These are phyloP conservation scores for Aureobasidium leucospermi DNA, from an alignment of 2,329 filamentous ascomycete genomes.

Conservation along the genomic window DNA sequence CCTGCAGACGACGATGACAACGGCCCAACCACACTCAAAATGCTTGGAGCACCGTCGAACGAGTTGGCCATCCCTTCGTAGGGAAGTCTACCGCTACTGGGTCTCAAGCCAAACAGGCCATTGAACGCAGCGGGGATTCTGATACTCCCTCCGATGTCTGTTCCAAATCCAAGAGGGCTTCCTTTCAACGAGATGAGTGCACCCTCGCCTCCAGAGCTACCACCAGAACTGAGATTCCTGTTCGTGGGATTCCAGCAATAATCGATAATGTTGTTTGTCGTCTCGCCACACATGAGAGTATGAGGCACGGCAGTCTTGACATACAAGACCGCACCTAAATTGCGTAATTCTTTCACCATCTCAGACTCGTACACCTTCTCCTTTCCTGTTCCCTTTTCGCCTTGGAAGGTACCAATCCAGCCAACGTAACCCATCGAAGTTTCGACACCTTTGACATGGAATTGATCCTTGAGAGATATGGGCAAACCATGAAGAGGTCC, in stretches of 20 bases:
- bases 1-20: slow-evolving; percentile 50
- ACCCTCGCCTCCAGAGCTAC: slow-evolving; percentile 54
- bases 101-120: slow-evolving; percentile 49
- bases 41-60: slow-evolving; percentile 56
- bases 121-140: slow-evolving; percentile 55
- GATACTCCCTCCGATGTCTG: slow-evolving; percentile 50
- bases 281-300: slow-evolving; percentile 52
- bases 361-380: slow-evolving; percentile 50
- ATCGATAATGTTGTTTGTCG: slow-evolving; percentile 54
- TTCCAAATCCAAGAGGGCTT: slow-evolving; percentile 50
- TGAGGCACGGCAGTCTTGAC: slow-evolving; percentile 52
- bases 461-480: slow-evolving; percentile 44
- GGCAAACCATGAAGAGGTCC: slow-evolving; percentile 43
- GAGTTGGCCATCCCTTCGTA: slow-evolving; percentile 55
- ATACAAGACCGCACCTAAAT: slow-evolving; percentile 48
- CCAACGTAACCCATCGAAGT: slow-evolving; percentile 54
- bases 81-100: slow-evolving; percentile 46
- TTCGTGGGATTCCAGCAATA: slow-evolving; percentile 53
- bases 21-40: slow-evolving; percentile 57
- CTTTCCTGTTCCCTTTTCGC: slow-evolving; percentile 42
- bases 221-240: slow-evolving; percentile 46
- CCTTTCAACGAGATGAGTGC: slow-evolving; percentile 49
- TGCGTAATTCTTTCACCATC: slow-evolving; percentile 48
- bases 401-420: slow-evolving; percentile 57
- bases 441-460: slow-evolving; percentile 41